phyloP scores from a whole-genome alignment of 805 yeast genomes.

The Candida qinlingensis region DNA sequence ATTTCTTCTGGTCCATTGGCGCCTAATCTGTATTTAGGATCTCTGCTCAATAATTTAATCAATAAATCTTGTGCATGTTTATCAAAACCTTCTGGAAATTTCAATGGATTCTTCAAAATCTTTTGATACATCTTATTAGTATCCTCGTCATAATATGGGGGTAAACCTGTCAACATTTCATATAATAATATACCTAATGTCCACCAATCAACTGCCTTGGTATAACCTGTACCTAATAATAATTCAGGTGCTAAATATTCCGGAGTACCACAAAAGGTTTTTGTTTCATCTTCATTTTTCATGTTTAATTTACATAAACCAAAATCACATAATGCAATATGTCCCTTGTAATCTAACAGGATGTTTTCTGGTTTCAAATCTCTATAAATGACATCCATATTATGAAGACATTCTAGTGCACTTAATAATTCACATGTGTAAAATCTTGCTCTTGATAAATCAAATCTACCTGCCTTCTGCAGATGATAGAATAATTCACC shows the following conservation, averaged over 20 bases:
- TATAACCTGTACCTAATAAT: slow-evolving; percentile 86
- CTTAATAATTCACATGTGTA: slow-evolving; percentile 91
- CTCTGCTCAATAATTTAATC: slow-evolving; percentile 71
- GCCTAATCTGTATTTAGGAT: slow-evolving; percentile 76
- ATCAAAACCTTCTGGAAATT: slow-evolving; percentile 85
- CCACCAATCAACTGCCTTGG: slow-evolving; percentile 98
- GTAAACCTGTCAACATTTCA: slow-evolving; percentile 95
- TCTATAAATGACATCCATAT: slow-evolving; percentile 86
- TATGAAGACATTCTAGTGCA: slow-evolving; percentile 89
- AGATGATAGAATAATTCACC: slow-evolving; percentile 95
- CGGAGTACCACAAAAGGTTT: slow-evolving; percentile 97
- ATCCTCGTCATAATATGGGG: slow-evolving; percentile 96
- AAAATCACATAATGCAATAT: slow-evolving; percentile 95
- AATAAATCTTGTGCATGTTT: slow-evolving; percentile 80
- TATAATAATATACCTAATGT: slow-evolving; percentile 89
- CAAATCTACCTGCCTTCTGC: slow-evolving; percentile 85
- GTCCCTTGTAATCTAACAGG: slow-evolving; percentile 91
- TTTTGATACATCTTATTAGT: slow-evolving; percentile 90
- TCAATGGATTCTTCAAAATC: slow-evolving; percentile 81
- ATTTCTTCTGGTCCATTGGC: slow-evolving; percentile 79
- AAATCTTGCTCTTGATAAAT: slow-evolving; percentile 83
- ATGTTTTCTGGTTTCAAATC: slow-evolving; percentile 97
- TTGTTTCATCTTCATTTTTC: slow-evolving; percentile 81
- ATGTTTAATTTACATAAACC: slow-evolving; percentile 94
- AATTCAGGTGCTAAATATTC: slow-evolving; percentile 96